These are phyloP conservation scores for Jackrogersella multiformis DNA, from an alignment of 495 filamentous ascomycete species.

Conservation along the genomic window DNA sequence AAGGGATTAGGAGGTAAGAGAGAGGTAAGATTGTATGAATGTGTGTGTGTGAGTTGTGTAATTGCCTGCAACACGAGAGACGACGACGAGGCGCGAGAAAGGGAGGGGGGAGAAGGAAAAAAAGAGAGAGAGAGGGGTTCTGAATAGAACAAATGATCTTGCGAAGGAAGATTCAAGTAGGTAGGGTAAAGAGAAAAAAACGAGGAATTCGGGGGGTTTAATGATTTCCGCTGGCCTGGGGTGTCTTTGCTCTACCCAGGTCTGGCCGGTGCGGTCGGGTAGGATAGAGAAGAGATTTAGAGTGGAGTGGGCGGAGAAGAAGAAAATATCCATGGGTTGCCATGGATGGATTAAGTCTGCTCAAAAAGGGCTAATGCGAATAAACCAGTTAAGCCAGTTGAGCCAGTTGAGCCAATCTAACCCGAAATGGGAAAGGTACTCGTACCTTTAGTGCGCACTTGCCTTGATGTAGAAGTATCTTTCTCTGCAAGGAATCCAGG, in stretches of 20 bases:
- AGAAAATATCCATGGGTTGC: slow-evolving; percentile 2
- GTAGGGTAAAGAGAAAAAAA: slow-evolving; percentile 44
- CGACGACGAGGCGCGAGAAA: slow-evolving; percentile 29
- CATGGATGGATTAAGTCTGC: not conserved
- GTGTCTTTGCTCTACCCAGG: slow-evolving; percentile 9
- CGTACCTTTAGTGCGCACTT: slow-evolving; percentile 20
- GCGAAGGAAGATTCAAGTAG: slow-evolving; percentile 44
- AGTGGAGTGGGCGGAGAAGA: slow-evolving; percentile 32
- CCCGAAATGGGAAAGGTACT: slow-evolving; percentile 29
- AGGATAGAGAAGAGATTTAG: slow-evolving; percentile 42
- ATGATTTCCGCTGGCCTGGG: slow-evolving; percentile 48
- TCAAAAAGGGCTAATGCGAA: slow-evolving; percentile 35
- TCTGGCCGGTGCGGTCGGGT: slow-evolving; percentile 39
- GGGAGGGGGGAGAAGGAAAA: slow-evolving; percentile 32
- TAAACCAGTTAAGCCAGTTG: slow-evolving; percentile 10
- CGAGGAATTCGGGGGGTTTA: slow-evolving; percentile 48
- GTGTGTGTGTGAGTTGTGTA: slow-evolving; percentile 19
- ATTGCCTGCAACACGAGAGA: slow-evolving; percentile 48
- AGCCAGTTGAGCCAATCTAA: not conserved
- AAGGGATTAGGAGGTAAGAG: slow-evolving; percentile 17
- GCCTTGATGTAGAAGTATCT: slow-evolving; percentile 32
- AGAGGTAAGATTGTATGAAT: slow-evolving; percentile 12
- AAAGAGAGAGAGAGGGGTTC: slow-evolving; percentile 44
- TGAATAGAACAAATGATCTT: slow-evolving; percentile 48
- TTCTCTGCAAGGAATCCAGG: slow-evolving; percentile 32